These are phyloP conservation scores for Clohesyomyces aquaticus DNA, from an alignment of 495 filamentous ascomycete genomes.

Conservation along the genomic window DNA sequence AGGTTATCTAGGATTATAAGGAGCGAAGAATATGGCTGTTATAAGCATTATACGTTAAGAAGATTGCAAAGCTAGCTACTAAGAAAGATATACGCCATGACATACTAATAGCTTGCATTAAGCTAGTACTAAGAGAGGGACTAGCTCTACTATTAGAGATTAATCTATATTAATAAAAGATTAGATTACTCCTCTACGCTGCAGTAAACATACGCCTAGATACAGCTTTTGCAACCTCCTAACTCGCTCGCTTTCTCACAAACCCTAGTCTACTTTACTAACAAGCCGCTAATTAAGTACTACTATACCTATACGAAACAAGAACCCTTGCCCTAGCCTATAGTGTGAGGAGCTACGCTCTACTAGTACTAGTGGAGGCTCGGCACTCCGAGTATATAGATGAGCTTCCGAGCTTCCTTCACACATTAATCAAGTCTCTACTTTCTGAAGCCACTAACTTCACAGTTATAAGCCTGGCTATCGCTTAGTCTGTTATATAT, in stretches of 20 bases:
- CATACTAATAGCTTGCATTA: not conserved
- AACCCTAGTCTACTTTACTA: not conserved
- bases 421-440: too few species aligned
- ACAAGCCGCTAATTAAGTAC: not conserved
- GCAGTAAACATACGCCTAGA: not conserved
- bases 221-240: not conserved
- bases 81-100: not conserved
- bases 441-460: too few species aligned
- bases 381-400: too few species aligned
- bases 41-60: slow-evolving; percentile 1
- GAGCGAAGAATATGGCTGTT: not conserved
- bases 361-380: too few species aligned
- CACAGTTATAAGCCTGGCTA: too few species aligned
- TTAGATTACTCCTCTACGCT: slow-evolving; percentile 1
- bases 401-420: too few species aligned
- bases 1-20: not conserved
- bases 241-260: not conserved
- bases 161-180: slow-evolving; percentile 1
- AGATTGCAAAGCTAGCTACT: not conserved
- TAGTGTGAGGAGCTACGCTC: too few species aligned
- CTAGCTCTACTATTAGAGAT: not conserved
- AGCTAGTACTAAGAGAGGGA: not conserved
- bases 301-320: not conserved
- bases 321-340: not conserved
- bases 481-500: too few species aligned